Conservation (phyloP, 2,329 filamentous ascomycete species). For the Aspergillus terreus region DNA sequence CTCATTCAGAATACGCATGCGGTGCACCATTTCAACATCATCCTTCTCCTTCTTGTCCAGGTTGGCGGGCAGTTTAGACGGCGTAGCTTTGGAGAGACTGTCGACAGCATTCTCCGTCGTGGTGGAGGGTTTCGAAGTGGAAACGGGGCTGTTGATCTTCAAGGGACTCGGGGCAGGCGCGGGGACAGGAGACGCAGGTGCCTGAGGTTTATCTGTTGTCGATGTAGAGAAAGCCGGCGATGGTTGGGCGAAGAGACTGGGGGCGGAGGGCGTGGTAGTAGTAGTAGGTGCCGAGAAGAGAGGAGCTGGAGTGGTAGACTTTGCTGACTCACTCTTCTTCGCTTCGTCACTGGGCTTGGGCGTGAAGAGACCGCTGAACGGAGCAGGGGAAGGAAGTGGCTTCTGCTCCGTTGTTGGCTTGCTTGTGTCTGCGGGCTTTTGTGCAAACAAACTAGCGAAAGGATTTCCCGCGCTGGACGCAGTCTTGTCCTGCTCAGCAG, state of each 20-base stretch:
- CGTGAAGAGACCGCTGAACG: slow-evolving; percentile 14
- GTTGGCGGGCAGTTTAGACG: slow-evolving; percentile 14
- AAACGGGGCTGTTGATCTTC: slow-evolving; percentile 11
- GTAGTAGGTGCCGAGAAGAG: slow-evolving; percentile 12
- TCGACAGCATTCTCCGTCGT: slow-evolving; percentile 1
- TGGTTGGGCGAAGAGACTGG: slow-evolving; percentile 3
- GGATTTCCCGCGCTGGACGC: slow-evolving; percentile 16
- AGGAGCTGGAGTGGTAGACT: slow-evolving; percentile 11
- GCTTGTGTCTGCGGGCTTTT: slow-evolving; percentile 13
- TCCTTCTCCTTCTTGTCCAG: slow-evolving; percentile 16
- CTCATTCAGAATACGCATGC: slow-evolving; percentile 32
- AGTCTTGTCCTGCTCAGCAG: slow-evolving; percentile 13
- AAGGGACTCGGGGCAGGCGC: slow-evolving; percentile 10
- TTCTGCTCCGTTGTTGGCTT: slow-evolving; percentile 14
- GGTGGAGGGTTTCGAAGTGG: slow-evolving; percentile 2
- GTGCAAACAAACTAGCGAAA: slow-evolving; percentile 17
- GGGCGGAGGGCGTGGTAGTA: not conserved
- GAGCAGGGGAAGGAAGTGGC: slow-evolving; percentile 8
- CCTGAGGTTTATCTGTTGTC: slow-evolving; percentile 7
- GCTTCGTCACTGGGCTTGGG: slow-evolving; percentile 15
- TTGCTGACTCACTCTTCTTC: slow-evolving; percentile 8
- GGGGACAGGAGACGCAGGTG: slow-evolving; percentile 3
- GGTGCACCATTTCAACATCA: slow-evolving; percentile 22
- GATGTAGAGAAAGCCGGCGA: slow-evolving; percentile 8
- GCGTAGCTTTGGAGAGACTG: slow-evolving; percentile 13